These are phyloP conservation scores for Hypoxylon sp. DNA, from an alignment of 2,329 filamentous ascomycete genomes.

Conservation along the genomic window DNA sequence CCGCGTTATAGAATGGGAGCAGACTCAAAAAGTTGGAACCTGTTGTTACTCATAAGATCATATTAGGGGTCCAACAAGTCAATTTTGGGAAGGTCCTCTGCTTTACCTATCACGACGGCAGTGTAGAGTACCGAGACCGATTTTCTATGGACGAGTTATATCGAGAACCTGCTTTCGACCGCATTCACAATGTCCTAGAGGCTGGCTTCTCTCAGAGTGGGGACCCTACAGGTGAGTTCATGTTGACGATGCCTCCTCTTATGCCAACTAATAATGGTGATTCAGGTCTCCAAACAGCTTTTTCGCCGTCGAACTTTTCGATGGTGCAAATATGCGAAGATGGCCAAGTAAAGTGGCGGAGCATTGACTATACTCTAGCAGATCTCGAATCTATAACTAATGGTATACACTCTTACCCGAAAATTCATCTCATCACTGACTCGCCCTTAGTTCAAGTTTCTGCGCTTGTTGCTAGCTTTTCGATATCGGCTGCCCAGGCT, in stretches of 20 bases:
- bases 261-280: neutral
- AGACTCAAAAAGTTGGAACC: conserved; percentile 74
- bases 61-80: conserved; percentile 75
- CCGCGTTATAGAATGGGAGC: conserved; percentile 36
- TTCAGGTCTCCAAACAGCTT: conserved; percentile 67
- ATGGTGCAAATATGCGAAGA: conserved; percentile 69
- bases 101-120: conserved; percentile 82
- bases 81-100: conserved; percentile 79
- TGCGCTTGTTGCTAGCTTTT: conserved; percentile 71
- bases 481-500: conserved; percentile 62
- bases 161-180: conserved; percentile 71
- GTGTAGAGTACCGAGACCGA: conserved; percentile 82
- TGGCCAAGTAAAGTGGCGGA: conserved; percentile 69
- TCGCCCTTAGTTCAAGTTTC: conserved; percentile 62
- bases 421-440: conserved; percentile 34
- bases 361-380: conserved; percentile 61
- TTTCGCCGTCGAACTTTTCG: conserved; percentile 71
- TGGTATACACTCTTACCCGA: conserved; percentile 52
- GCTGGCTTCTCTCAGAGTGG: conserved; percentile 80
- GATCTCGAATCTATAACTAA: conserved; percentile 64
- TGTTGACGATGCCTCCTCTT: neutral
- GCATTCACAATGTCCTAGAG: conserved; percentile 78
- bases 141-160: conserved; percentile 77
- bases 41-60: conserved; percentile 74
- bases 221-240: conserved; percentile 70